A percentile compares a stretch with the other conserved stretches of the same genome.
phyloP scores from a whole-genome alignment of 2,329 filamentous ascomycete species.

The Neonectria neomacrospora region DNA sequence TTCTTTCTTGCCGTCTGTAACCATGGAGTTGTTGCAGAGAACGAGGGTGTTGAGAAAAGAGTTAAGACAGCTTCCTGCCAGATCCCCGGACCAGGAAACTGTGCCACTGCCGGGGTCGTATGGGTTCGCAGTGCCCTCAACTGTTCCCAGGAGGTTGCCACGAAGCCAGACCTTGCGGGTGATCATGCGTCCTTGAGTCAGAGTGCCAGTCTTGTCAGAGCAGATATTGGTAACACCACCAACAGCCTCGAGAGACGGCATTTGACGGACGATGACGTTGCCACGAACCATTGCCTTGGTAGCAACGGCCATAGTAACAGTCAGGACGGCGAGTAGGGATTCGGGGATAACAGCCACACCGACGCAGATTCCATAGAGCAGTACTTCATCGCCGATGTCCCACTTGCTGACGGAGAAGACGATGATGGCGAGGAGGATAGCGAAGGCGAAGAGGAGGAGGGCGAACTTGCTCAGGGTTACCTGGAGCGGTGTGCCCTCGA shows the following conservation, averaged over 20 bases:
- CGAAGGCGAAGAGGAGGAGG: conserved; percentile 80
- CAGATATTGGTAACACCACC: conserved; percentile 77
- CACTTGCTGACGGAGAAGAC: conserved; percentile 70
- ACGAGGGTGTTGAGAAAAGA: conserved; percentile 65
- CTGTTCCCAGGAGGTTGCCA: conserved; percentile 61
- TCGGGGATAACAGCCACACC: conserved; percentile 73
- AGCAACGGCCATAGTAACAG: conserved; percentile 76
- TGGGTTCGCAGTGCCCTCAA: conserved; percentile 67
- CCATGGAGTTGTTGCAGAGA: conserved; percentile 69
- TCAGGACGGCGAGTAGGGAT: conserved; percentile 75
- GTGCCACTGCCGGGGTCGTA: conserved; percentile 70
- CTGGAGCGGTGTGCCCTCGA: conserved; percentile 84
- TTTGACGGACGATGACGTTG: conserved; percentile 73
- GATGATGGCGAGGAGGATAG: conserved; percentile 68
- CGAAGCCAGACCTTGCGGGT: conserved; percentile 71
- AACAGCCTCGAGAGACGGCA: conserved; percentile 73
- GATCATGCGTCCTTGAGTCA: conserved; percentile 75
- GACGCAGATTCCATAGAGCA: conserved; percentile 71
- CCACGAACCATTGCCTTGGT: conserved; percentile 72
- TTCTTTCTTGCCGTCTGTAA: conserved; percentile 61
- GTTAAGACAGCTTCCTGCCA: conserved; percentile 55
- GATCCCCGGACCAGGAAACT: conserved; percentile 57
- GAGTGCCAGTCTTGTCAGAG: conserved; percentile 76
- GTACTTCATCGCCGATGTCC: conserved; percentile 64
- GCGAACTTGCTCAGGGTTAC: conserved; percentile 88